These are phyloP conservation scores for Simplicillium sp. DNA, from an alignment of 2,329 filamentous ascomycete genomes.

Conservation along the genomic window DNA sequence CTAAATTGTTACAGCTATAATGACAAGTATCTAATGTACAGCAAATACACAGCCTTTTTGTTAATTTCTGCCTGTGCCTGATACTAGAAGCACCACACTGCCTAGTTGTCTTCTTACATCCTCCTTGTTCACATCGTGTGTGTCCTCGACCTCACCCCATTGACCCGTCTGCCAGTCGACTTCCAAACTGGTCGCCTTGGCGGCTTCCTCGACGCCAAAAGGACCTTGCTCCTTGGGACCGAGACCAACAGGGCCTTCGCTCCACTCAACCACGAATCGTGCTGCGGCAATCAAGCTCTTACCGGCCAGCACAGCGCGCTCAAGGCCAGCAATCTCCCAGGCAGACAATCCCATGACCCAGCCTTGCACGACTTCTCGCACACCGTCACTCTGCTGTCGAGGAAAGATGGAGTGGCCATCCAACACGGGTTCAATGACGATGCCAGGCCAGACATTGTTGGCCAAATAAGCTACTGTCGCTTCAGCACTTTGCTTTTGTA, in stretches of 20 bases:
- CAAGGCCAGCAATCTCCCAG: conserved; percentile 80
- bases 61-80: conserved; percentile 35
- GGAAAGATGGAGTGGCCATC: conserved; percentile 70
- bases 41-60: not conserved
- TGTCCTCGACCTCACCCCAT: conserved; percentile 98
- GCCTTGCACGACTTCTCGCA: conserved; percentile 64
- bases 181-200: conserved; percentile 69
- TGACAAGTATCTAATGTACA: not conserved
- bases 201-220: conserved; percentile 75
- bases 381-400: conserved; percentile 59
- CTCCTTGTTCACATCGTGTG: conserved; percentile 91
- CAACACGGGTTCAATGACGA: conserved; percentile 72
- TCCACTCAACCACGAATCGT: conserved; percentile 80
- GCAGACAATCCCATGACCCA: conserved; percentile 67
- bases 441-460: conserved; percentile 71
- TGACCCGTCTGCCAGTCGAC: conserved; percentile 81
- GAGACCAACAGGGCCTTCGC: conserved; percentile 53
- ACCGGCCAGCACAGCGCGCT: conserved; percentile 72
- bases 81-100: conserved; percentile 74
- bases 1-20: not conserved
- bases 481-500: conserved; percentile 61
- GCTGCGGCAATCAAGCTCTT: conserved; percentile 78
- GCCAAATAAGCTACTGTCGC: conserved; percentile 65
- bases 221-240: conserved; percentile 24
- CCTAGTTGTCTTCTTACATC: conserved; percentile 83